These are phyloP conservation scores for Mariannaea elegans DNA, from an alignment of 2,329 filamentous ascomycete species.

Conservation along the genomic window DNA sequence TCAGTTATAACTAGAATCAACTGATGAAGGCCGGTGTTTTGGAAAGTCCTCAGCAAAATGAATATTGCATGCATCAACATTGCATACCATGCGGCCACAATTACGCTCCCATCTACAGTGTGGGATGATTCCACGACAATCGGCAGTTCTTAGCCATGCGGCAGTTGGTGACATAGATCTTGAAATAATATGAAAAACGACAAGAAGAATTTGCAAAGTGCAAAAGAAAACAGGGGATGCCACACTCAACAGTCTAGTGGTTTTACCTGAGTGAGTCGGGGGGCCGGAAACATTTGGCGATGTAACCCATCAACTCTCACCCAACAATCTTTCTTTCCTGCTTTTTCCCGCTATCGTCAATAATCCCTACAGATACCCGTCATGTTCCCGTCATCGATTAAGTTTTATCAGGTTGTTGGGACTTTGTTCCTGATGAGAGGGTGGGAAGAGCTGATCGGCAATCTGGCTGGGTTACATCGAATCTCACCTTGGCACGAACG, in stretches of 20 bases:
- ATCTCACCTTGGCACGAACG: slow-evolving; percentile 12
- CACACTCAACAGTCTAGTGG: slow-evolving; percentile 15
- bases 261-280: not conserved
- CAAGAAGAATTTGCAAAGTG: slow-evolving; percentile 3
- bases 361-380: not conserved
- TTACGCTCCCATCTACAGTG: slow-evolving; percentile 13
- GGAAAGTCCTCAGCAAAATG: not conserved
- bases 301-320: slow-evolving; percentile 10
- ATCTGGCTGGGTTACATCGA: slow-evolving; percentile 18
- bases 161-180: slow-evolving; percentile 12
- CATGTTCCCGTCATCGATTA: slow-evolving; percentile 1
- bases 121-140: slow-evolving; percentile 6
- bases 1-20: not conserved
- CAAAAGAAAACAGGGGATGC: slow-evolving; percentile 1
- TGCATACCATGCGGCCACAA: slow-evolving; percentile 19
- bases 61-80: slow-evolving; percentile 5
- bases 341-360: not conserved
- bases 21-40: not conserved
- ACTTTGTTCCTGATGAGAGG: not conserved
- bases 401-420: slow-evolving; percentile 10
- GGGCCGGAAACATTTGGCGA: slow-evolving; percentile 15
- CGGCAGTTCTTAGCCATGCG: slow-evolving; percentile 16
- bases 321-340: not conserved
- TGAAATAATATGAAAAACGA: slow-evolving; percentile 8
- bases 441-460: slow-evolving; percentile 1